Evolutionary conservation across 345 rosid genomes (phyloP).

Genomic region (Noccaea bulbosa): DNA sequence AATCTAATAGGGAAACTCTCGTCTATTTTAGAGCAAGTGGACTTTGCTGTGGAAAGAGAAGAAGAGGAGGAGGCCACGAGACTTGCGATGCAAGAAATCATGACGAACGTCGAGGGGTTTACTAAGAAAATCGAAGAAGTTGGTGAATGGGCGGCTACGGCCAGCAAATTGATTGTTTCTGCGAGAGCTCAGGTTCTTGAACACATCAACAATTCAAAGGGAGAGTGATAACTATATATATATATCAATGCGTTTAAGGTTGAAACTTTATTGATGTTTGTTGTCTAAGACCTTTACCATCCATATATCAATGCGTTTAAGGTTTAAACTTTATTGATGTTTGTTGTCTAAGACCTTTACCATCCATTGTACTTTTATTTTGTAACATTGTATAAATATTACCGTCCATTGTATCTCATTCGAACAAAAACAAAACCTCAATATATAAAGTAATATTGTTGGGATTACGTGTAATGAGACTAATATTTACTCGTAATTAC

Average conservation of each 20-base stretch:
- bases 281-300: background rate
- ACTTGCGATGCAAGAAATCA: constrained; percentile 65
- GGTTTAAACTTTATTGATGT: background rate
- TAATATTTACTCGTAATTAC: no score
- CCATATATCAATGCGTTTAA: background rate
- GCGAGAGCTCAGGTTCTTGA: constrained; percentile 62
- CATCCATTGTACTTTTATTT: no score
- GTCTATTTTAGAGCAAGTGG: constrained; percentile 46
- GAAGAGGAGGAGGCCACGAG: constrained; percentile 51
- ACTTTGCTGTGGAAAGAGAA: constrained; percentile 52
- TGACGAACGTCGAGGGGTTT: constrained; percentile 44
- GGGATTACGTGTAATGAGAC: no score
- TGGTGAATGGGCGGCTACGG: constrained; percentile 52
- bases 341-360: background rate
- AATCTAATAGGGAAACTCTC: constrained; percentile 48
- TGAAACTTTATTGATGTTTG: background rate
- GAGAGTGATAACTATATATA: background rate
- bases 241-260: background rate
- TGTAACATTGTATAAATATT: no score
- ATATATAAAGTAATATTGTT: no score
- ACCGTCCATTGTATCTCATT: no score
- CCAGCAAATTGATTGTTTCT: constrained; percentile 54
- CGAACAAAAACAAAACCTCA: no score
- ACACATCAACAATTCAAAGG: constrained; percentile 32
- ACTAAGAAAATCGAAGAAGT: constrained; percentile 55